Evolutionary conservation across 352 stramenopile species (phyloP).

Genomic region (Globisporangium cystogenes): DNA sequence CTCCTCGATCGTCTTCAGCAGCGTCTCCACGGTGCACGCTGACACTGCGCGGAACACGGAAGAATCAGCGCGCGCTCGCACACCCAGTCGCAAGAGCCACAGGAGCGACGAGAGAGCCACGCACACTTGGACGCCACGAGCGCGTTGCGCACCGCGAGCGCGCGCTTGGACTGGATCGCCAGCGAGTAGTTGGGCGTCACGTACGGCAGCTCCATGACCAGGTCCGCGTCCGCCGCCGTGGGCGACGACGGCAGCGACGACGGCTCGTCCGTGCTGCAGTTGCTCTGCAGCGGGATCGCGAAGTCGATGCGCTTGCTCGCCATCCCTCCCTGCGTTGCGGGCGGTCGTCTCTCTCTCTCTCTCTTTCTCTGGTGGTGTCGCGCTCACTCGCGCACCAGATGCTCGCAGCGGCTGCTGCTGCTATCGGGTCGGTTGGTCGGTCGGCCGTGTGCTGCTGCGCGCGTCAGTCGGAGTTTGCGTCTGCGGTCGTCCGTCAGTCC

Average conservation of each 20-base stretch:
- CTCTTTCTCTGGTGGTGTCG: background rate
- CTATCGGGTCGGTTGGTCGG: too few species aligned
- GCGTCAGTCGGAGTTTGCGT: background rate
- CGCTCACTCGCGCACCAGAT: background rate
- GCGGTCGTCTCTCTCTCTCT: background rate
- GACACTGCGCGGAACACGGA: slow-evolving; percentile 19
- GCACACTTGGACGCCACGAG: slow-evolving; percentile 47
- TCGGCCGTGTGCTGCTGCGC: background rate
- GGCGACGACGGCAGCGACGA: slow-evolving; percentile 58
- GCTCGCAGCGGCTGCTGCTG: background rate
- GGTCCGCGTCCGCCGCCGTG: slow-evolving; percentile 32
- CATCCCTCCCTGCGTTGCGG: slow-evolving; percentile 1
- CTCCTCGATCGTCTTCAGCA: slow-evolving; percentile 30
- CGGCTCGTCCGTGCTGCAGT: slow-evolving; percentile 32
- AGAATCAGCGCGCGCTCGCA: background rate
- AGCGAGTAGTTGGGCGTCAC: slow-evolving; percentile 49
- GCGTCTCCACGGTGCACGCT: slow-evolving; percentile 30
- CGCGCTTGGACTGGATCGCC: slow-evolving; percentile 66
- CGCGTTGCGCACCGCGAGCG: slow-evolving; percentile 58
- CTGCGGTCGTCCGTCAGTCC: background rate
- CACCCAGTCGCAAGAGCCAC: background rate
- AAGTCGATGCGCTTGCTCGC: slow-evolving; percentile 14
- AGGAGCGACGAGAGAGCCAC: background rate
- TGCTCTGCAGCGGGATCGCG: slow-evolving; percentile 46
- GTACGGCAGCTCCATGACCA: slow-evolving; percentile 49